phyloP scores from a whole-genome alignment of 2,329 filamentous ascomycete species.

The Cercospora sp. region DNA sequence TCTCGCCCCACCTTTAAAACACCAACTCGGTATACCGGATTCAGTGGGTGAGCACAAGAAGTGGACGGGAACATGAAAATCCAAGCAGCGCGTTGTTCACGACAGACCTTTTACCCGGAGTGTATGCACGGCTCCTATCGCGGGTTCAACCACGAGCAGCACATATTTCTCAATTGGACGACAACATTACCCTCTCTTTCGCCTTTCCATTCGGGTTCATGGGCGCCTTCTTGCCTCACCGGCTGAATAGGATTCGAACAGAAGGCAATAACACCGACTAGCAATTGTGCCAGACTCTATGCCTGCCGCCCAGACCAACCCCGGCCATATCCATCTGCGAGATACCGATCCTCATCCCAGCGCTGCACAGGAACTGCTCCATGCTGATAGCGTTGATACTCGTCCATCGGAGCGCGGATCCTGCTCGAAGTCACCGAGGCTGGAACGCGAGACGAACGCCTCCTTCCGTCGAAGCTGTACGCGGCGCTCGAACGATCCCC shows the following conservation, averaged over 20 bases:
- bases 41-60: too few relatives aligned
- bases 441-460: not conserved
- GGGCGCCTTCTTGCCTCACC: too few relatives aligned
- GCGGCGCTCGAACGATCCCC: not conserved
- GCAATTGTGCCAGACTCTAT: not conserved
- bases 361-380: not conserved
- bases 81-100: too few relatives aligned
- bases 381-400: not conserved
- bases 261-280: not conserved
- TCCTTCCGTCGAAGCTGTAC: not conserved
- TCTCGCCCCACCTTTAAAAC: not conserved
- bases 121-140: too few relatives aligned
- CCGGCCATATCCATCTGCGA: not conserved
- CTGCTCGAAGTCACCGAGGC: not conserved
- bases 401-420: not conserved
- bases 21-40: too few relatives aligned
- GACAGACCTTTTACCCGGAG: too few relatives aligned
- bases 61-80: too few relatives aligned
- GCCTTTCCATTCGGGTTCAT: too few relatives aligned
- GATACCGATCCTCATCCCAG: not conserved
- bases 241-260: too few relatives aligned
- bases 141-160: too few relatives aligned
- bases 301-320: not conserved
- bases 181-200: too few relatives aligned
- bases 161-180: too few relatives aligned